Evolutionary conservation across 2,329 filamentous ascomycete genomes (phyloP).

Genomic region (Cryoendolithus antarcticus): DNA sequence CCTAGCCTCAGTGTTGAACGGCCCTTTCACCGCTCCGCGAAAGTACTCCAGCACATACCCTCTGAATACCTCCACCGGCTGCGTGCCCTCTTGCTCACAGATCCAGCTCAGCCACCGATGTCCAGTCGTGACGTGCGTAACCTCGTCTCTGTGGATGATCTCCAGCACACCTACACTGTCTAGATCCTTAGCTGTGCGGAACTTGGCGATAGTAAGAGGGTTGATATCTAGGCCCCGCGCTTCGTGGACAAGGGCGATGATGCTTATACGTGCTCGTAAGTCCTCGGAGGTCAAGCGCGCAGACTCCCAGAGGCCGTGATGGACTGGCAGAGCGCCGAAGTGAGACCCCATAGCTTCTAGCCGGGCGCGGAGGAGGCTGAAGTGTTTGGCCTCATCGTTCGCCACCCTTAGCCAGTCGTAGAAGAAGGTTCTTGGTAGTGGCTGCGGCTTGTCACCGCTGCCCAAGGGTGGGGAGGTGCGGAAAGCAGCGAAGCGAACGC

Average conservation of each 20-base stretch:
- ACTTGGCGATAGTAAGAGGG: conserved; percentile 7
- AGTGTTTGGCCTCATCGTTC: conserved; percentile 9
- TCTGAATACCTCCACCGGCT: conserved; percentile 8
- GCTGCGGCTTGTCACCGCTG: neutral
- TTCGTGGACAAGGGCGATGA: conserved; percentile 9
- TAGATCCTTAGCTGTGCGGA: conserved; percentile 6
- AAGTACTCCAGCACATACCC: conserved; percentile 5
- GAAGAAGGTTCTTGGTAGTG: conserved; percentile 8
- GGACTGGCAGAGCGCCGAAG: conserved; percentile 8
- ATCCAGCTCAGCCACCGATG: conserved; percentile 9
- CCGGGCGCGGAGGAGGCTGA: conserved; percentile 5
- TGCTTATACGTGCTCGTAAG: conserved; percentile 7
- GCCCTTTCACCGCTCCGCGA: conserved; percentile 7
- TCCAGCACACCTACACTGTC: conserved; percentile 7
- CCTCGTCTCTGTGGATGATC: conserved; percentile 8
- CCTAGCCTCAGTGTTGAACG: conserved; percentile 8
- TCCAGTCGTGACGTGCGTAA: conserved; percentile 9
- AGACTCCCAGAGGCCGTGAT: conserved; percentile 9
- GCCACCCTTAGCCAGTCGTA: conserved; percentile 10
- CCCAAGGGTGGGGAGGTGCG: conserved; percentile 1
- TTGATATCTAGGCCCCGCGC: conserved; percentile 8
- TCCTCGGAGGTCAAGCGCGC: conserved; percentile 6
- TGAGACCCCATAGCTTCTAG: conserved; percentile 6
- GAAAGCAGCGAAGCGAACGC: conserved; percentile 8
- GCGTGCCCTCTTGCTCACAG: conserved; percentile 7